Evolutionary conservation across 2,329 filamentous ascomycete genomes (phyloP), one percentile per base, ranked within the genome.

Genomic region (Albophoma yamanashiensis): DNA sequence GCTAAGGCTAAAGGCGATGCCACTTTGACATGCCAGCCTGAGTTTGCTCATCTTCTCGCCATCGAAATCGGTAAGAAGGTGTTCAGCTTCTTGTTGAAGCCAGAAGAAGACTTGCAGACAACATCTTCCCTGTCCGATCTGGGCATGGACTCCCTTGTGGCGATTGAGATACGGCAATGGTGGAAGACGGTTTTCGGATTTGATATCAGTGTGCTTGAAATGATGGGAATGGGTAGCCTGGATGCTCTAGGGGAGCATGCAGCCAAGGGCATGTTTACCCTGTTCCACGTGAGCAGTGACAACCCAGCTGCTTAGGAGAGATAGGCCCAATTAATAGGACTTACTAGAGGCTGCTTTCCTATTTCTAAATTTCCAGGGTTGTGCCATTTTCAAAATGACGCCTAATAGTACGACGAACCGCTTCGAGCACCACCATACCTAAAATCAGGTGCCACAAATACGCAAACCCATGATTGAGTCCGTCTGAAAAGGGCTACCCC

Each of bases 111-210:
- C 11, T 39, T 58, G 20, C 55, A 59, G 31, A 58, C 53, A 31
- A 45, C 27, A 1, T 11, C 31, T 56, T 31, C 53, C 8, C 61
- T 66, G 38, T 50, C 38, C 31, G 64, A 64, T 3, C 42, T 68
- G 9, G 66, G 65, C 11, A 11, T 67, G 14, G 67, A 69, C 45
- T 68, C 66, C 4, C 47, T 69, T 15, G 61, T 68, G 0, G 65
- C 60, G 1, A 56, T 69, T 6, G 67, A 69, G 57, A 43, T 69
- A 25, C 56, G 65, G 1, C 61, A 58, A 3, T 69, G 67, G 67
- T 62, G 64, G 42, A 58, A 59, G 34, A 62, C 65, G 25, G 59
- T 53, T 9, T 60, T 67, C 20, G 64, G 62, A 1, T 60, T 69
- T 25, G 64, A 67, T 15, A 65, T 69, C 22, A 64, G 58, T 8